Conservation (phyloP, 2,329 filamentous ascomycete species). For the Colletotrichum godetiae region DNA sequence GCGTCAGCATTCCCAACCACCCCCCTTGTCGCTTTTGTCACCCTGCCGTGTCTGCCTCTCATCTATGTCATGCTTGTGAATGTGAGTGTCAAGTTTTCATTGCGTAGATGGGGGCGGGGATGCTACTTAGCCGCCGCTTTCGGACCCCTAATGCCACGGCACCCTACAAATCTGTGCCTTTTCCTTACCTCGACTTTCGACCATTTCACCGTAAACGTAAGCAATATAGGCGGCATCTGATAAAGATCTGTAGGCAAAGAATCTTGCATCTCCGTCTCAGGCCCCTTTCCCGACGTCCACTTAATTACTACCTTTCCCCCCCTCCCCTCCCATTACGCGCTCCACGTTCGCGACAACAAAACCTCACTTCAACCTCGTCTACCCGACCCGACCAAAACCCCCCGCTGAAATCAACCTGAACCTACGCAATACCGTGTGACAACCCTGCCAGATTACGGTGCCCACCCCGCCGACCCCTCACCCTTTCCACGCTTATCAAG, state of each 20-base stretch:
- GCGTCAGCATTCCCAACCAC: slow-evolving; percentile 13
- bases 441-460: slow-evolving; percentile 17
- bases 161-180: background rate
- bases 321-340: no score
- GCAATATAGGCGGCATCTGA: slow-evolving; percentile 21
- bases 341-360: background rate
- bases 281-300: background rate
- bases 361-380: background rate
- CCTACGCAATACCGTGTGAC: slow-evolving; percentile 23
- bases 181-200: background rate
- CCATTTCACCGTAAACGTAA: background rate
- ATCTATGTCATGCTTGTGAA: background rate
- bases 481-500: slow-evolving; percentile 32
- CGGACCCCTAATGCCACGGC: slow-evolving; percentile 18
- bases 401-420: background rate
- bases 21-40: background rate
- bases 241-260: slow-evolving; percentile 4
- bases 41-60: background rate
- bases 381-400: background rate
- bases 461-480: slow-evolving; percentile 36
- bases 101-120: background rate
- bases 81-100: background rate
- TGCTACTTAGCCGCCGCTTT: slow-evolving; percentile 21
- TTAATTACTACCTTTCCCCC: background rate
- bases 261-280: slow-evolving; percentile 20